Percentiles rank a stretch among this genome's conserved stretches.
Conservation (phyloP, 768 basidiomycete genomes). For the Calvatia gigantea region DNA sequence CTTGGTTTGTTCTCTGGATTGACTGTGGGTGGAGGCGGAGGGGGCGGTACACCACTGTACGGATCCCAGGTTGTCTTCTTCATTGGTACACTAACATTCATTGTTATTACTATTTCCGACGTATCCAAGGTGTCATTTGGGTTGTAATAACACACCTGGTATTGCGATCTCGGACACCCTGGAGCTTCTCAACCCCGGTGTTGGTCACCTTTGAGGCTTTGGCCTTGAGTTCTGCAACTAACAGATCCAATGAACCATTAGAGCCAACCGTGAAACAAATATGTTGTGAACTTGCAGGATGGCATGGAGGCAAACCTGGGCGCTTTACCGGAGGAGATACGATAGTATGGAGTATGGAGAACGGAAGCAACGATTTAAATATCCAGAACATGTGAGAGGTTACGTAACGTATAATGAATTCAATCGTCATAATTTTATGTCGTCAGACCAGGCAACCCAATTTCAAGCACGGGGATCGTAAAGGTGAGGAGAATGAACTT, state of each 20-base stretch:
- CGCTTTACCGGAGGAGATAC: slow-evolving; percentile 7
- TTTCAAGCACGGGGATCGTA: not conserved
- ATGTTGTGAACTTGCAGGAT: slow-evolving; percentile 26
- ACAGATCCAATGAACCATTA: not conserved
- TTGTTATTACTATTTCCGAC: not conserved
- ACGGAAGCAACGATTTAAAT: not conserved
- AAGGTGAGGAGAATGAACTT: too few relatives aligned
- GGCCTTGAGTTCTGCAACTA: slow-evolving; percentile 65
- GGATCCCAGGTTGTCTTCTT: slow-evolving; percentile 66
- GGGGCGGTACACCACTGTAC: slow-evolving; percentile 48
- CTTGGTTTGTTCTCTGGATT: slow-evolving; percentile 29
- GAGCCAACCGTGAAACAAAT: slow-evolving; percentile 4
- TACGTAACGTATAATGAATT: not conserved
- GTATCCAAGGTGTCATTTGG: not conserved
- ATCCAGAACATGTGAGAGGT: not conserved
- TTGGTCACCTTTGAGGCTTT: slow-evolving; percentile 63
- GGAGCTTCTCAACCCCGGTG: slow-evolving; percentile 45
- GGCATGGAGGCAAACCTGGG: slow-evolving; percentile 21
- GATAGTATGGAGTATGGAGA: not conserved
- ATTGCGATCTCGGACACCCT: slow-evolving; percentile 54
- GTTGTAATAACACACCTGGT: slow-evolving; percentile 34
- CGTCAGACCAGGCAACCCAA: not conserved
- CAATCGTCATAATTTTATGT: slow-evolving; percentile 3
- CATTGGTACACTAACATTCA: slow-evolving; percentile 44
- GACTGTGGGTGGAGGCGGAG: slow-evolving; percentile 41